Base-by-base conservation (phyloP, 257 asterid species). In the Gentiana straminea region DNA sequence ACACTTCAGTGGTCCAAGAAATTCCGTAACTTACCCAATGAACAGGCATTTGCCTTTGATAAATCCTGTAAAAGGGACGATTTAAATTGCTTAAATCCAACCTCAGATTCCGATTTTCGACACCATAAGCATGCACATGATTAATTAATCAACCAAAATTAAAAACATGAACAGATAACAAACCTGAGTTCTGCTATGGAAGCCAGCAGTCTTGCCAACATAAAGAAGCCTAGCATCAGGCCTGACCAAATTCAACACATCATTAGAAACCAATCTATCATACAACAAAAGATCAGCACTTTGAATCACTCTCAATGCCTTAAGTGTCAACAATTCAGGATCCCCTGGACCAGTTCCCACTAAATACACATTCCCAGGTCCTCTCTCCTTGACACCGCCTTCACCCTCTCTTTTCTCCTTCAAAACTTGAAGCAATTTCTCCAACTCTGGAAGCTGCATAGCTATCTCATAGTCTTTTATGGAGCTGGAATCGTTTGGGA, bases 271-370 rank as follows among this genome's bases (percentile, higher is more conserved):
- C 85, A 92, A 70, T 57, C 98, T 72, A 75, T 91, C 98, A 68
- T 91, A 91, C 80, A 87, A 54, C 90, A 87, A 69, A 63, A 91
- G 74, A 77, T 91, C 93, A 66, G 98, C 98, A 59, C 67, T 74
- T 79, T 81, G 75, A 13, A 91, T 84, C 59, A 83, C 94, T 64
- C 84, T 77, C 79, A 91, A 64, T 0, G 98, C 98, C 75, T 87
- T 85, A 45, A 91, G 55, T 0, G 98, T 91, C 77, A 91, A 67
- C 76, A 87, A 68, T 36, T 87, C 97, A 8, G 95, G 93, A 54
- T 91, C 98, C 43, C 98, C 98, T 0, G 98, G 98, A 49, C 98
- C 98, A 0, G 98, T 79, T 7, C 98, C 98, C 74, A 91, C 97
- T 81, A 91, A 81, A 75, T 78, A 91, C 75, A 91, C 98, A 71